These are phyloP conservation scores for sweet orange (Citrus sinensis) DNA, from an alignment of 345 rosid genomes.

Conservation along the genomic window DVS_A1.0 CM039167.1:26234501-26235000, in stretches of 20 bases:
- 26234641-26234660: not conserved
- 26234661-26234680: not conserved
- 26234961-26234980: too few relatives aligned
- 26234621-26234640: not conserved
- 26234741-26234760: not conserved
- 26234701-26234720: not conserved
- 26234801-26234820: too few relatives aligned
- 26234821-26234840: too few relatives aligned
- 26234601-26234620: not conserved
- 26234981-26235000: too few relatives aligned
- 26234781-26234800: too few relatives aligned
- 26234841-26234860: too few relatives aligned
- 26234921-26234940: too few relatives aligned
- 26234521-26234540: not conserved
- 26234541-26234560: not conserved
- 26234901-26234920: too few relatives aligned
- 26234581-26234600: too few relatives aligned
- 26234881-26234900: too few relatives aligned
- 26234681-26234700: not conserved
- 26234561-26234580: not conserved
- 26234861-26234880: too few relatives aligned
- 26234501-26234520: not conserved
- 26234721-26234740: not conserved
- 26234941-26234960: too few relatives aligned
- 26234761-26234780: not conserved